These are phyloP conservation scores for Massariosphaeria phaeospora DNA, from an alignment of 495 filamentous ascomycete genomes.

Conservation along the genomic window DNA sequence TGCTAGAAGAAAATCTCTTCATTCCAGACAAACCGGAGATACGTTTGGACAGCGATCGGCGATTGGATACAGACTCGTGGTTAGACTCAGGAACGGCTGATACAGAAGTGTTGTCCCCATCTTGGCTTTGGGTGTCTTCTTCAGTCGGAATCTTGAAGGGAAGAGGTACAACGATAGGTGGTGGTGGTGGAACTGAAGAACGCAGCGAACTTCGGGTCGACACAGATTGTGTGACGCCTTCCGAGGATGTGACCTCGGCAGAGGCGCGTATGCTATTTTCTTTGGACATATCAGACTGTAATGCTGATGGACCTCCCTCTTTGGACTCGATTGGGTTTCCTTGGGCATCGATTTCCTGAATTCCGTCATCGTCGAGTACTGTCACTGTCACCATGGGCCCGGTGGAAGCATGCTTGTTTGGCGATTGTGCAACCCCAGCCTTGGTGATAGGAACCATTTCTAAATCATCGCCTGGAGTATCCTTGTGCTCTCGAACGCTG, in stretches of 20 bases:
- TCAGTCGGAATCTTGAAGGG: constrained; percentile 55
- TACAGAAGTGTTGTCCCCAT: constrained; percentile 53
- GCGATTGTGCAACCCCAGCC: neutral
- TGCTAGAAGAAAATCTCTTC: constrained; percentile 47
- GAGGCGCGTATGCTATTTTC: constrained; percentile 18
- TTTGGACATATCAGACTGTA: neutral
- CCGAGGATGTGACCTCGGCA: constrained; percentile 2
- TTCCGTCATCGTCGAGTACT: constrained; percentile 28
- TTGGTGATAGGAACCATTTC: constrained; percentile 24
- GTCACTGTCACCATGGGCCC: constrained; percentile 18
- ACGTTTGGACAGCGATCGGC: constrained; percentile 39
- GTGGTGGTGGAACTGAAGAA: constrained; percentile 27
- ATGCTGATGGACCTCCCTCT: too few relatives aligned
- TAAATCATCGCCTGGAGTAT: constrained; percentile 15
- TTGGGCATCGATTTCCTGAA: constrained; percentile 29
- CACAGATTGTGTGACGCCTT: neutral
- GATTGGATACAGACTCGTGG: constrained; percentile 40
- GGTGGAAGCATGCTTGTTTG: constrained; percentile 3
- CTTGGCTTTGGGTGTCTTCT: constrained; percentile 36
- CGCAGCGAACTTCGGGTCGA: constrained; percentile 18
- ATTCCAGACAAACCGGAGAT: constrained; percentile 47
- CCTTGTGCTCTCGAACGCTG: constrained; percentile 37
- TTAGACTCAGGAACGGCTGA: constrained; percentile 50
- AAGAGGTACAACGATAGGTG: constrained; percentile 42
- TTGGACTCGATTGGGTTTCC: constrained; percentile 9